Evolutionary conservation across 495 filamentous ascomycete species (phyloP).

Genomic region (Talaromyces thailandensis): DNA sequence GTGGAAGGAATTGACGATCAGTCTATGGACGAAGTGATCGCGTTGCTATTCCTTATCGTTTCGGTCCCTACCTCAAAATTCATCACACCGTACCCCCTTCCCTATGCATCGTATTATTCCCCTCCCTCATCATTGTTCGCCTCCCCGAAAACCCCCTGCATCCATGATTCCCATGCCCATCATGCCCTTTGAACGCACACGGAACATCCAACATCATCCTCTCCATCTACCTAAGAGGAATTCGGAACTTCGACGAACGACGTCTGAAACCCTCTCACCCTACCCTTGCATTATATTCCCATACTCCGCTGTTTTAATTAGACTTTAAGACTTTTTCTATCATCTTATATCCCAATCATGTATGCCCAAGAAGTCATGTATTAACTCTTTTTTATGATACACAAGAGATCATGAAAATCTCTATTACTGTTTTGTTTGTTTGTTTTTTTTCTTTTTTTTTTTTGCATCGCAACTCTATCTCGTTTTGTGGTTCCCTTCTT

Average conservation of each 20-base stretch:
- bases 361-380: conserved; percentile 46
- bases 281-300: conserved; percentile 10
- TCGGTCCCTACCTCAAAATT: background rate
- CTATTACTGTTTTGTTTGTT: background rate
- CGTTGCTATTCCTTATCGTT: background rate
- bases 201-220: conserved; percentile 11
- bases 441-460: too few species aligned
- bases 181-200: background rate
- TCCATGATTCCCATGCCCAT: conserved; percentile 4
- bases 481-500: background rate
- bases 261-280: background rate
- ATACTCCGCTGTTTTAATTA: conserved; percentile 30
- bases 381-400: conserved; percentile 19
- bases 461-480: background rate
- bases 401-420: conserved; percentile 19
- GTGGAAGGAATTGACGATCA: background rate
- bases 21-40: background rate
- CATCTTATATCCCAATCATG: conserved; percentile 29
- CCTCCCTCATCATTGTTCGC: background rate
- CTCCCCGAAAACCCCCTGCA: background rate
- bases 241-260: conserved; percentile 8
- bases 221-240: conserved; percentile 9
- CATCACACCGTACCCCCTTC: background rate
- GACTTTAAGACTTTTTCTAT: conserved; percentile 29
- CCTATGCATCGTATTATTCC: background rate